Percentiles rank a stretch among this genome's conserved stretches.
Evolutionary conservation across 1,139 yeast genomes (phyloP).

Genomic region (Candida anutae): DNA sequence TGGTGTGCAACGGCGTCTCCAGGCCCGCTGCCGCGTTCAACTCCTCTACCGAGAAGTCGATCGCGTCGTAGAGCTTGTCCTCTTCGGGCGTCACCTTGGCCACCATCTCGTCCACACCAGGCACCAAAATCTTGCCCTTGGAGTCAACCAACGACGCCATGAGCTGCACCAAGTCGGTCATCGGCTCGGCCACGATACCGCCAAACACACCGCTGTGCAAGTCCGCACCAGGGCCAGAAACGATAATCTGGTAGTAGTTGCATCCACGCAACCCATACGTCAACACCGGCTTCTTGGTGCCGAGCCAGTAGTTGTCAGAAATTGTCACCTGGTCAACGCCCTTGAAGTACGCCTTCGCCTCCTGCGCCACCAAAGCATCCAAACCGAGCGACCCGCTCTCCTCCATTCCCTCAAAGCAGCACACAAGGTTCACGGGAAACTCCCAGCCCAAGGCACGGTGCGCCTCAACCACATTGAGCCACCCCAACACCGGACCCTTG

Average conservation of each 20-base stretch:
- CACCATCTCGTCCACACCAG: constrained; percentile 89
- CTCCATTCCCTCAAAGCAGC: constrained; percentile 98
- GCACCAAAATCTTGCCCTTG: constrained; percentile 74
- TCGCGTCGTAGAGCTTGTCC: constrained; percentile 68
- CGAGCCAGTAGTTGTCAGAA: constrained; percentile 97
- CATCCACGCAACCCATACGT: constrained; percentile 98
- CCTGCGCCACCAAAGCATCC: constrained; percentile 71
- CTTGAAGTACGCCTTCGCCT: constrained; percentile 73
- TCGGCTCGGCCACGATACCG: constrained; percentile 95
- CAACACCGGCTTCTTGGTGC: constrained; percentile 91
- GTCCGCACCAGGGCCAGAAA: constrained; percentile 94
- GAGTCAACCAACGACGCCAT: constrained; percentile 71
- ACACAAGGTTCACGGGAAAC: constrained; percentile 85
- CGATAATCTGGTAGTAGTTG: constrained; percentile 76
- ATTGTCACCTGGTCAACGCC: constrained; percentile 92
- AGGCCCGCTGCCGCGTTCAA: constrained; percentile 87
- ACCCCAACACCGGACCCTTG: constrained; percentile 95
- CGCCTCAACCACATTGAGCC: constrained; percentile 92
- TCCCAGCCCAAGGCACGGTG: constrained; percentile 79
- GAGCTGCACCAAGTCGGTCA: constrained; percentile 82
- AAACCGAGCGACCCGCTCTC: constrained; percentile 94
- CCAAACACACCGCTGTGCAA: constrained; percentile 97
- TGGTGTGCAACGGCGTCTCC: constrained; percentile 66
- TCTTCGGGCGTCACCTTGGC: constrained; percentile 86
- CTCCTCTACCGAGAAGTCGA: constrained; percentile 79